Percentiles rank a stretch among this genome's conserved stretches.
Conservation (phyloP, 371 early-diverging fungal species). For the Rhizopus microsporus region DNA sequence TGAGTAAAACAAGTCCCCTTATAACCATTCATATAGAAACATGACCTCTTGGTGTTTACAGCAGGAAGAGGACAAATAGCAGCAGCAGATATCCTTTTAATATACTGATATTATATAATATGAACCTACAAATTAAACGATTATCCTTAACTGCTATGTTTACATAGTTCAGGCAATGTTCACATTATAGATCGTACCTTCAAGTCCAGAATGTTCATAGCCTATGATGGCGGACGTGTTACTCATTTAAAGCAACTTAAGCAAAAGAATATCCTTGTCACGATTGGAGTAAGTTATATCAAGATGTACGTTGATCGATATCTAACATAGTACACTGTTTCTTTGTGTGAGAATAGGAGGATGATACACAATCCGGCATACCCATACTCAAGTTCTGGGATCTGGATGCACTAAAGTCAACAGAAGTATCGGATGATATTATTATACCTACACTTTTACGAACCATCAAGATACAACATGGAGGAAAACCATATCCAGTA, state of each 20-base stretch:
- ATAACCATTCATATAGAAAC: conserved; percentile 26
- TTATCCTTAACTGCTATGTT: conserved; percentile 37
- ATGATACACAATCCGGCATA: conserved; percentile 43
- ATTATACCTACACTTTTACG: conserved; percentile 65
- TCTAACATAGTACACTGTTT: not conserved
- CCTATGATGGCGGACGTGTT: conserved; percentile 70
- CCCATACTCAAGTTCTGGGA: conserved; percentile 83
- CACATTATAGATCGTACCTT: conserved; percentile 72
- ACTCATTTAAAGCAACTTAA: conserved; percentile 80
- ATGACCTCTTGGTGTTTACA: conserved; percentile 53
- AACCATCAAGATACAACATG: conserved; percentile 74
- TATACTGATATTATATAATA: not conserved
- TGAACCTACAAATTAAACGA: not conserved
- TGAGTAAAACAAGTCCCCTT: not conserved
- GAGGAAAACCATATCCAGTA: conserved; percentile 71
- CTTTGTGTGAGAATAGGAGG: conserved; percentile 41
- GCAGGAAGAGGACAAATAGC: conserved; percentile 61
- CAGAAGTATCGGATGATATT: conserved; percentile 39
- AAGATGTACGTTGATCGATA: not conserved
- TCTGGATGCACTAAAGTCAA: conserved; percentile 60
- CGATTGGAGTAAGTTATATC: conserved; percentile 64
- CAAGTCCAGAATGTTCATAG: conserved; percentile 71
- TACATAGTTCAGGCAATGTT: conserved; percentile 58
- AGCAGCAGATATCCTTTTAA: conserved; percentile 56
- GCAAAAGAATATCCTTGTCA: conserved; percentile 69